Percentiles rank a stretch among this genome's conserved stretches.
phyloP scores from a whole-genome alignment of 371 early-diverging fungal species.

The Rhizopus delemar region DNA sequence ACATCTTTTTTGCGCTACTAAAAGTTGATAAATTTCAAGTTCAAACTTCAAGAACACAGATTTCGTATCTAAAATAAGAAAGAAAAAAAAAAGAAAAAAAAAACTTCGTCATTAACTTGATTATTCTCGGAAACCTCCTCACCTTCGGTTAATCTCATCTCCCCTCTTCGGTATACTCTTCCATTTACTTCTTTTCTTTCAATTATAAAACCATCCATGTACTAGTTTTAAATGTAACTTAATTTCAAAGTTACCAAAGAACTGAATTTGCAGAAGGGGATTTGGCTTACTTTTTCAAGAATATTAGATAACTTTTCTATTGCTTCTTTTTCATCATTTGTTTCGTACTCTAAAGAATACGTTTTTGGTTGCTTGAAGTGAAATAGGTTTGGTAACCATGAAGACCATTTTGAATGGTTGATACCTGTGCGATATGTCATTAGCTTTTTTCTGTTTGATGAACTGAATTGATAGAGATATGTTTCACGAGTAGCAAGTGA shows the following conservation, averaged over 20 bases:
- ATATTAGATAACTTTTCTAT: conserved; percentile 44
- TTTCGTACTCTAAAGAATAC: conserved; percentile 43
- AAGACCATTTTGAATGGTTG: conserved; percentile 9
- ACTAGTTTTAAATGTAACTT: conserved; percentile 17
- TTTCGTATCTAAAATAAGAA: conserved; percentile 24
- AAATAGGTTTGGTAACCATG: conserved; percentile 19
- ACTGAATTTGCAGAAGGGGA: neutral
- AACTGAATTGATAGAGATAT: neutral
- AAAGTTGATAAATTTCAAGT: conserved; percentile 31
- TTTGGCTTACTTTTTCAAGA: conserved; percentile 36
- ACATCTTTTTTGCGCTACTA: conserved; percentile 19
- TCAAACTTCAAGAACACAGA: conserved; percentile 35
- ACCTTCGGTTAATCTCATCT: conserved; percentile 38
- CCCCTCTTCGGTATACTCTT: conserved; percentile 38
- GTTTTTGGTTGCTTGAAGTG: conserved; percentile 29
- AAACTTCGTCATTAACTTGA: neutral
- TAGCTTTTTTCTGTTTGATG: neutral
- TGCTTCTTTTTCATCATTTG: conserved; percentile 45
- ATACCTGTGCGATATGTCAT: neutral
- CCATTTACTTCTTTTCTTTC: conserved; percentile 41
- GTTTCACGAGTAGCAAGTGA: neutral
- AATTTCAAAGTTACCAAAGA: neutral
- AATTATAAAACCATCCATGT: conserved; percentile 39
- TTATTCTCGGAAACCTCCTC: conserved; percentile 1
- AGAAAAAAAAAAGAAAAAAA: neutral